A percentile compares a stretch with the other conserved stretches of the same genome.
These are phyloP conservation scores for Fusarium staphyleae DNA, from an alignment of 2,329 filamentous ascomycete species.

Conservation along the genomic window DNA sequence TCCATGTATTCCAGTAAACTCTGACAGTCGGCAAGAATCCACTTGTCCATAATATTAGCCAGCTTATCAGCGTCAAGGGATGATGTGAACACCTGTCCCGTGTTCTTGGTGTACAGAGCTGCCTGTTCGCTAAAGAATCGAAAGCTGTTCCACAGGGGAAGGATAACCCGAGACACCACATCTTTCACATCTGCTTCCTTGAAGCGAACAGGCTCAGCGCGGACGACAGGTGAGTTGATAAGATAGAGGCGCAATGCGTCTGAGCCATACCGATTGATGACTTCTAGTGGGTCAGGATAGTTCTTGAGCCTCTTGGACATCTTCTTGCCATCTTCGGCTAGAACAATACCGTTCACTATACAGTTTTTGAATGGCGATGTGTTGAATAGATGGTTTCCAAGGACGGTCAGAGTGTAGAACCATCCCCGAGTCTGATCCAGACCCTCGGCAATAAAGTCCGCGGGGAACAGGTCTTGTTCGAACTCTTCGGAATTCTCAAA, in stretches of 20 bases:
- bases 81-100: slow-evolving; percentile 29
- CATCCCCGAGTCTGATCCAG: slow-evolving; percentile 42
- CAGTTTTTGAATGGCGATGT: slow-evolving; percentile 41
- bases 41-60: slow-evolving; percentile 77
- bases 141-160: slow-evolving; percentile 43
- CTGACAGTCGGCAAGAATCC: slow-evolving; percentile 87
- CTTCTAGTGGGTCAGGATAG: slow-evolving; percentile 34
- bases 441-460: slow-evolving; percentile 41
- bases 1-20: slow-evolving; percentile 87
- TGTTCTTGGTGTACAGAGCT: slow-evolving; percentile 32
- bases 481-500: slow-evolving; percentile 38
- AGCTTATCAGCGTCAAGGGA: slow-evolving; percentile 22
- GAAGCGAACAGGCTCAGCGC: slow-evolving; percentile 40
- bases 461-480: slow-evolving; percentile 34
- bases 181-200: slow-evolving; percentile 40
- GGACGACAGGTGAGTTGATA: slow-evolving; percentile 42
- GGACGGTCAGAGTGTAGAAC: slow-evolving; percentile 41
- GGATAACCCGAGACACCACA: slow-evolving; percentile 35
- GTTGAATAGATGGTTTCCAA: slow-evolving; percentile 38
- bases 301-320: slow-evolving; percentile 44
- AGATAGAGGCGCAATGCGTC: slow-evolving; percentile 41
- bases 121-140: slow-evolving; percentile 40
- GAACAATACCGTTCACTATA: slow-evolving; percentile 41
- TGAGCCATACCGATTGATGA: slow-evolving; percentile 37
- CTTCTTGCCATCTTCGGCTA: slow-evolving; percentile 42